Evolutionary conservation across 108 stramenopile genomes (phyloP).

Genomic region (Cylindrotheca closterium): DNA sequence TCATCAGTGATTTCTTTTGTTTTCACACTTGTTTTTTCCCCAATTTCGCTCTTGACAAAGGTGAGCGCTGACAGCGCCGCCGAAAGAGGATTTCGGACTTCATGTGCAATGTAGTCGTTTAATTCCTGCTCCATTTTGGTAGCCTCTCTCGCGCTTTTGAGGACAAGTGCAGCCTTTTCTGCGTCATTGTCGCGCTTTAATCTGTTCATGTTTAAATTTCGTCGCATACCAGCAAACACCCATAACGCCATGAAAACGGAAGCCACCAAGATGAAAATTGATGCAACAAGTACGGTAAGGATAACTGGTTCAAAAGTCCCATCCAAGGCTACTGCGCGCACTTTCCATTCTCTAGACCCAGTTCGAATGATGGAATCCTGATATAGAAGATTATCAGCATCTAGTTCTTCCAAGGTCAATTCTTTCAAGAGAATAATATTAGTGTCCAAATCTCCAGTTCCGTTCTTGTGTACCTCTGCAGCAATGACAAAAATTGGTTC

Average conservation of each 20-base stretch:
- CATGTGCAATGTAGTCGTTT: conserved; percentile 54
- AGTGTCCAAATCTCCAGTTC: background rate
- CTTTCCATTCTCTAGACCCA: conserved; percentile 15
- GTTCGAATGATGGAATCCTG: background rate
- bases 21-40: conserved; percentile 4
- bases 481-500: conserved; percentile 12
- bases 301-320: conserved; percentile 16
- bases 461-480: background rate
- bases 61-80: conserved; percentile 54
- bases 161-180: conserved; percentile 43
- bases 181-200: conserved; percentile 30
- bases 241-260: conserved; percentile 16
- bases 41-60: conserved; percentile 38
- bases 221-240: conserved; percentile 11
- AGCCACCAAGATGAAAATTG: conserved; percentile 25
- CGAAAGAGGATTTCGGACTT: conserved; percentile 49
- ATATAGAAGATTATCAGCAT: background rate
- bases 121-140: conserved; percentile 49
- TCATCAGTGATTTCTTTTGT: conserved; percentile 32
- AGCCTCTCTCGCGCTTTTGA: conserved; percentile 42
- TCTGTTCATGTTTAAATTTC: conserved; percentile 13
- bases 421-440: background rate
- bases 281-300: conserved; percentile 23
- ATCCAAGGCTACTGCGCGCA: conserved; percentile 1
- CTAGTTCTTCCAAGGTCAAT: background rate